Base-by-base conservation (phyloP, 768 basidiomycete genomes). In the Kwoniella heveanensis region DNA sequence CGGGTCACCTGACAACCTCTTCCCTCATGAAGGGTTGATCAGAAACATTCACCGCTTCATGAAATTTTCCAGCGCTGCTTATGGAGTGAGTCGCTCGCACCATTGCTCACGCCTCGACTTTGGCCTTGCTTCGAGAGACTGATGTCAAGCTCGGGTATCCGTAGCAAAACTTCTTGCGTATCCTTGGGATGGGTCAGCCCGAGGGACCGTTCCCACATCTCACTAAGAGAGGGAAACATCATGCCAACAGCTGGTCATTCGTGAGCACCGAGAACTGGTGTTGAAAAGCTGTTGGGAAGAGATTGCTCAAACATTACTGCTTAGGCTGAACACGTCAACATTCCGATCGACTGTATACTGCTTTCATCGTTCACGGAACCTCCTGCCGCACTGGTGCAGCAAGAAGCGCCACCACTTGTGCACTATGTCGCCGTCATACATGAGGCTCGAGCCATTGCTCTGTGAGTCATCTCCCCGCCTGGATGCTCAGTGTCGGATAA, bases 391-490 rank as follows among this genome's bases (percentile, higher is more conserved):
- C 44, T 76, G 52, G 30, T 67, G 12, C 25, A 71, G 15, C 68
- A 72, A 32, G 77, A 78, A 57, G 71, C 72, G 10, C 71, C 73
- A 1, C 78, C 69, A 0, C 61, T 78, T 13, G 69, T 79, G 1
- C 77, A 78, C 61, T 80, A 75, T 65, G 71, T 82, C 49, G 77
- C 78, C 15, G 74, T 82, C 36, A 81, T 81, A 37, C 81, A 81
- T 53, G 69, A 66, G 1, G 29, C 69, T 10, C 56, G 75, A 46
- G 74, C 80, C 12, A 65, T 82, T 57, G 80, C 81, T 2, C 66
- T 82, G 68, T 70, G 44, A 58, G 65, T 63, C 5, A 25, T 19
- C 22, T 0, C 6, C 17, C 21, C 22, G 22, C 27, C n/a, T 17
- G 26, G 24, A 19, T 29, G 30, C 8, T 2, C 12, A 17, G 12